Conservation (phyloP, 2,329 filamentous ascomycete genomes). For the Chrysoporthe deuterocubensis region DNA sequence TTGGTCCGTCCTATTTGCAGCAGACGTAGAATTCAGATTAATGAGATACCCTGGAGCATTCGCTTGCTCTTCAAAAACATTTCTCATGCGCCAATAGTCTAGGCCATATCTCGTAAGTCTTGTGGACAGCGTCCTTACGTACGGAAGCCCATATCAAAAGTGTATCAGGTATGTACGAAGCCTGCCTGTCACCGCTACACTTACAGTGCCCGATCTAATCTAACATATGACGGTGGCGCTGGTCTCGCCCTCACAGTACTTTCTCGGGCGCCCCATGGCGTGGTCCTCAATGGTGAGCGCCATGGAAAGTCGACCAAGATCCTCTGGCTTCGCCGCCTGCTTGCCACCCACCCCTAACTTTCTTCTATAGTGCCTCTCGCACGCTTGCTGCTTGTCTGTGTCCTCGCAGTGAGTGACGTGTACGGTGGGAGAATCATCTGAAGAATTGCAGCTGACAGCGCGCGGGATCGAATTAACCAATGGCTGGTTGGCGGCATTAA, state of each 20-base stretch:
- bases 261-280: no score
- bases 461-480: no score
- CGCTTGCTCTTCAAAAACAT: neutral
- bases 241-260: no score
- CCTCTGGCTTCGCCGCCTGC: neutral
- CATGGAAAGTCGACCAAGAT: neutral
- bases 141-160: neutral
- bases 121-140: neutral
- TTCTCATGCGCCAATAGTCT: neutral
- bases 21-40: neutral
- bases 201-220: no score
- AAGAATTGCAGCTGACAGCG: no score
- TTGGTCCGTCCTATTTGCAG: neutral
- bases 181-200: no score
- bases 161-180: neutral
- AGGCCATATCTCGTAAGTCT: no score
- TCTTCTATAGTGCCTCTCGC: neutral
- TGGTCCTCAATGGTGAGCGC: no score
- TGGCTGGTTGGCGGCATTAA: no score
- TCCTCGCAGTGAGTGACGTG: no score
- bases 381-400: neutral
- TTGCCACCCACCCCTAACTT: neutral
- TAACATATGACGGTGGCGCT: no score
- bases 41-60: conserved; percentile 12
- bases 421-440: no score